phyloP scores from a whole-genome alignment of 495 filamentous ascomycete species.

The Cetradonia linearis region DNA sequence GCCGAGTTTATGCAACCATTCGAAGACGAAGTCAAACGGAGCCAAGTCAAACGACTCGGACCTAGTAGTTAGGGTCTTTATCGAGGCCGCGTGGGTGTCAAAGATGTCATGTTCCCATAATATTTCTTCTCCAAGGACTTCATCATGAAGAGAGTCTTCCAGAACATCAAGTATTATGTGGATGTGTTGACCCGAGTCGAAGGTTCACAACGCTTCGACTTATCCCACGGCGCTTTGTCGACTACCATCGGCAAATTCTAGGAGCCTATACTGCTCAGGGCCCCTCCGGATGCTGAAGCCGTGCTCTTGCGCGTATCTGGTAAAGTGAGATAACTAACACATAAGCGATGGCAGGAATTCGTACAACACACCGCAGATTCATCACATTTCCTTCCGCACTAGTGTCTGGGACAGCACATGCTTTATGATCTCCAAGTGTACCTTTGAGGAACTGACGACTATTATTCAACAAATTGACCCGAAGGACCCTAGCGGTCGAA shows the following conservation, averaged over 20 bases:
- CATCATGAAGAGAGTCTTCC: conserved; percentile 15
- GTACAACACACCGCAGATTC: conserved; percentile 5
- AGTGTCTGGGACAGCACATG: conserved; percentile 16
- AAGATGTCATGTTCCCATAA: conserved; percentile 14
- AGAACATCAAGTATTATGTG: conserved; percentile 19
- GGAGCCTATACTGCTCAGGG: neutral
- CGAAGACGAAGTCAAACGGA: conserved; percentile 10
- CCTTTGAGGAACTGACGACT: neutral
- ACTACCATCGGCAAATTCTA: conserved; percentile 20
- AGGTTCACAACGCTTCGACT: conserved; percentile 17
- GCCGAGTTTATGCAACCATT: neutral
- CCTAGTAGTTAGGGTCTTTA: neutral
- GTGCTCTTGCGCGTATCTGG: neutral
- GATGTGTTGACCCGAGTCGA: conserved; percentile 8
- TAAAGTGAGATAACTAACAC: neutral
- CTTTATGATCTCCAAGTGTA: neutral
- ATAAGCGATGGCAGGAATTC: neutral
- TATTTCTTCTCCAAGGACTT: conserved; percentile 19
- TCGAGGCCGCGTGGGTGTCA: conserved; percentile 4
- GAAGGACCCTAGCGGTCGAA: neutral
- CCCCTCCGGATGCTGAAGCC: neutral
- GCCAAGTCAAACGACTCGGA: conserved; percentile 6
- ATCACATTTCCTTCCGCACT: conserved; percentile 18
- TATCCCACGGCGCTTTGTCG: conserved; percentile 9
- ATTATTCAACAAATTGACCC: neutral